Evolutionary conservation across 192 early-diverging fungal genomes (phyloP).

Genomic region (Lobosporangium transversale): DNA sequence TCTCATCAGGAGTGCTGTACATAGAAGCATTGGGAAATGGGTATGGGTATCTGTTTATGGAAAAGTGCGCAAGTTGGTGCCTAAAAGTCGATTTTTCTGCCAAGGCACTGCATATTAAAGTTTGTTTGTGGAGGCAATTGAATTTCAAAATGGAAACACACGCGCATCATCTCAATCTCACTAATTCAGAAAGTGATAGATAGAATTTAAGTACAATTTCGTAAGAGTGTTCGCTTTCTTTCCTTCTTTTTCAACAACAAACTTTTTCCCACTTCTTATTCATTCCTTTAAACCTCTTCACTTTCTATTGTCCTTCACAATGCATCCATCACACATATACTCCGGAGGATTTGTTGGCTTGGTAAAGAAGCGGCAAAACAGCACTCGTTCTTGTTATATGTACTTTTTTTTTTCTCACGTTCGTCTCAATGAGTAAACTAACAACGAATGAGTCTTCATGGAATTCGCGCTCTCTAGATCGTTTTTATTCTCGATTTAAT

Average conservation of each 20-base stretch:
- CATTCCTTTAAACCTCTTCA: no score
- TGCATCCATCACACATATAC: slow-evolving; percentile 44
- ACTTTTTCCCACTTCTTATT: slow-evolving; percentile 7
- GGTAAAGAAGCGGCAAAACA: slow-evolving; percentile 9
- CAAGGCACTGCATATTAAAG: no score
- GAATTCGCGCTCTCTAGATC: no score
- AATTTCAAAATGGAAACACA: no score
- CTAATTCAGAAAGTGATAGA: no score
- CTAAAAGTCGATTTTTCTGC: no score
- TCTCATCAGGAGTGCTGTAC: background rate
- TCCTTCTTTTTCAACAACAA: background rate
- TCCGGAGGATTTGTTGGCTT: slow-evolving; percentile 41
- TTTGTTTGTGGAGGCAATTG: no score
- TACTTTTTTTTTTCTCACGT: no score
- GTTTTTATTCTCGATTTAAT: slow-evolving; percentile 67
- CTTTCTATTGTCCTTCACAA: slow-evolving; percentile 4
- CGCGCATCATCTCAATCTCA: no score
- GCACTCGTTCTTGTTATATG: background rate
- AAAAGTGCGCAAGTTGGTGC: background rate
- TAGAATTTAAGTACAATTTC: no score
- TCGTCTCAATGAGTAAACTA: no score
- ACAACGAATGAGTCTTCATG: no score
- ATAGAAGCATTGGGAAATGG: background rate
- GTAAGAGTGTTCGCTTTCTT: slow-evolving; percentile 2
- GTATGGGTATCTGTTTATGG: background rate